Evolutionary conservation across 768 basidiomycete species (phyloP).

Genomic region (Termitomyces sp.): DNA sequence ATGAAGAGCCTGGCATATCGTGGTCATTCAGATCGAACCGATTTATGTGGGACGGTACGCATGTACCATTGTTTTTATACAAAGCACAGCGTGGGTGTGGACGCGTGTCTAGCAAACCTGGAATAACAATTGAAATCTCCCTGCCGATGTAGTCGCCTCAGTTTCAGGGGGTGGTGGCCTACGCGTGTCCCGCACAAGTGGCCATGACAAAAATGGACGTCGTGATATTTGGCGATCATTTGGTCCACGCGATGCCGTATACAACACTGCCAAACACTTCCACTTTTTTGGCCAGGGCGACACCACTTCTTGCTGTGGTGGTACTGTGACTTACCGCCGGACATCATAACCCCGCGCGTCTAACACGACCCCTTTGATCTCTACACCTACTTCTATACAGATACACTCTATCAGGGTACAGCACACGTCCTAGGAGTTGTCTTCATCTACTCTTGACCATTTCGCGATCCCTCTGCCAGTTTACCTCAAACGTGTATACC

Average conservation of each 20-base stretch:
- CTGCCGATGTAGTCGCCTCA: neutral
- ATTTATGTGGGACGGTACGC: neutral
- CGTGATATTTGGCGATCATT: constrained; percentile 9
- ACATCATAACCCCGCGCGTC: neutral
- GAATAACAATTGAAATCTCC: neutral
- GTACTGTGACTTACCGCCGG: neutral
- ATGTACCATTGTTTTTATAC: neutral
- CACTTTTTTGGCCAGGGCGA: no score
- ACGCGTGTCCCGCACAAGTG: constrained; percentile 1
- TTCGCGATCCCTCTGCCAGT: neutral
- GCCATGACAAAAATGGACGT: constrained; percentile 11
- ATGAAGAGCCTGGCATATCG: neutral
- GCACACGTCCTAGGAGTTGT: neutral
- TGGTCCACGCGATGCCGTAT: neutral
- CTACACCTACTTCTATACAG: neutral
- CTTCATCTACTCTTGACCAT: neutral
- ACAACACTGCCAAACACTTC: constrained; percentile 4
- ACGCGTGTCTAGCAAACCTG: neutral
- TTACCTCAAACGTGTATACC: constrained; percentile 2
- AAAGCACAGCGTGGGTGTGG: neutral
- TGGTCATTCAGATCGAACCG: neutral
- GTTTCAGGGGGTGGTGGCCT: neutral
- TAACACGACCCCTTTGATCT: neutral
- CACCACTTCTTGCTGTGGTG: neutral
- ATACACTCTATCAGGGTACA: neutral